Conservation (phyloP, 495 filamentous ascomycete genomes). For the Saxophila tyrrhenica region DNA sequence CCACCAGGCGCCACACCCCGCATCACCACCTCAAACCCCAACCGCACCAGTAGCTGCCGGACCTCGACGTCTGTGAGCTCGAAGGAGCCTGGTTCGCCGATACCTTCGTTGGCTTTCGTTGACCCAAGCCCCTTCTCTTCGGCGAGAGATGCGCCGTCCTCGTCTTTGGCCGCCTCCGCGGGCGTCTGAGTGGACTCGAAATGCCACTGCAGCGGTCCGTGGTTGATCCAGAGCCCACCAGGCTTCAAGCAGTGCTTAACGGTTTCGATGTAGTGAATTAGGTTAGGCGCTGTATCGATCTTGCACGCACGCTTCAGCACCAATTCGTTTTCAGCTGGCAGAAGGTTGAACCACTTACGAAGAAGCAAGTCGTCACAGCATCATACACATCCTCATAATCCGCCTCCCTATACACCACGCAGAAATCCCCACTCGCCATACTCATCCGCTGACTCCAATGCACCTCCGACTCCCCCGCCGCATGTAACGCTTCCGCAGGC, state of each 20-base stretch:
- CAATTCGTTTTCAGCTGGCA: too few species aligned
- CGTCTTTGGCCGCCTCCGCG: constrained; percentile 27
- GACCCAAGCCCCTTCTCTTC: neutral
- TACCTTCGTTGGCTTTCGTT: constrained; percentile 31
- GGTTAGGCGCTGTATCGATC: constrained; percentile 88
- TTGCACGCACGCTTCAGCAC: too few species aligned
- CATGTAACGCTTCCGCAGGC: constrained; percentile 44
- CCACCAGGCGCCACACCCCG: constrained; percentile 20
- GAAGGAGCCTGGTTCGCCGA: constrained; percentile 71
- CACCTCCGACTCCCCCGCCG: constrained; percentile 14
- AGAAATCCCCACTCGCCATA: constrained; percentile 80
- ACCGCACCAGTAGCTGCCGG: constrained; percentile 54
- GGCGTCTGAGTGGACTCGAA: constrained; percentile 50
- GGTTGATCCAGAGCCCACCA: constrained; percentile 75
- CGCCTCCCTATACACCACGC: constrained; percentile 55
- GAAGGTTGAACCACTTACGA: too few species aligned
- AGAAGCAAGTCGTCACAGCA: constrained; percentile 82
- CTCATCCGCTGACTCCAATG: constrained; percentile 51
- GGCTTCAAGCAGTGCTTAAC: constrained; percentile 65
- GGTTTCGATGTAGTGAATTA: constrained; percentile 77
- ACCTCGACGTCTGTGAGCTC: constrained; percentile 86
- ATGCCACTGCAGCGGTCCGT: constrained; percentile 88
- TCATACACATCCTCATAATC: constrained; percentile 54
- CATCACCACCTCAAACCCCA: constrained; percentile 66
- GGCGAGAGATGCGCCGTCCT: constrained; percentile 26